phyloP scores from a whole-genome alignment of 1,139 yeast species.

The Geotrichum siamense region DNA sequence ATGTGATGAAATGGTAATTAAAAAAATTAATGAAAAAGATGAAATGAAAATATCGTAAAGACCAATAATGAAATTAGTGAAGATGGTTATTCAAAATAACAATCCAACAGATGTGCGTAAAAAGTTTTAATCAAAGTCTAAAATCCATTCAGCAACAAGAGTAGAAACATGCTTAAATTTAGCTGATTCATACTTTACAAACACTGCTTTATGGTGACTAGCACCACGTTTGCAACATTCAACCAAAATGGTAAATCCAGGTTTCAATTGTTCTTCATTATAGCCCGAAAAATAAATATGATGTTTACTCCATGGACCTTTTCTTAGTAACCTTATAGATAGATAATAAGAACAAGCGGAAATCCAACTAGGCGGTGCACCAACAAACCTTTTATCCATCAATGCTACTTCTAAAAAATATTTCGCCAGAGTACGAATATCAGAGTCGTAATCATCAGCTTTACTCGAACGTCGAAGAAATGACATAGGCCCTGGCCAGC shows the following conservation, averaged over 20 bases:
- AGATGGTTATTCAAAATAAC: background rate
- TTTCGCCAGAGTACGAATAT: constrained; percentile 88
- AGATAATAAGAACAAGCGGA: constrained; percentile 92
- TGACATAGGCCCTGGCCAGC: constrained; percentile 99
- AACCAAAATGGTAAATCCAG: constrained; percentile 65
- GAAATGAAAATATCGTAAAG: background rate
- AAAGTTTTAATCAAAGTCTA: constrained; percentile 1
- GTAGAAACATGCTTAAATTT: constrained; percentile 73
- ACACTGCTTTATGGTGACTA: constrained; percentile 74
- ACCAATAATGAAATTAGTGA: background rate
- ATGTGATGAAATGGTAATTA: too few relatives aligned
- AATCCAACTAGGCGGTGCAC: constrained; percentile 88
- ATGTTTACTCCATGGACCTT: constrained; percentile 81
- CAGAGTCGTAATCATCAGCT: constrained; percentile 96
- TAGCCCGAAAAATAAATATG: constrained; percentile 91
- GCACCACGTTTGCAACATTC: constrained; percentile 68
- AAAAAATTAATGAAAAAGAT: background rate
- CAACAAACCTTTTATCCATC: constrained; percentile 85
- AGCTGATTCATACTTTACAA: constrained; percentile 80
- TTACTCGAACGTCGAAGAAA: constrained; percentile 87
- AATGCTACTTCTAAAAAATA: constrained; percentile 84
- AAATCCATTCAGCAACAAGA: constrained; percentile 73
- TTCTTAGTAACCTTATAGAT: constrained; percentile 61
- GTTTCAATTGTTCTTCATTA: constrained; percentile 73
- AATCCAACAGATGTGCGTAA: background rate